A percentile compares a stretch with the other conserved stretches of the same genome.
Conservation (phyloP, 768 basidiomycete genomes). For the Paxillus ammoniavirescens region DNA sequence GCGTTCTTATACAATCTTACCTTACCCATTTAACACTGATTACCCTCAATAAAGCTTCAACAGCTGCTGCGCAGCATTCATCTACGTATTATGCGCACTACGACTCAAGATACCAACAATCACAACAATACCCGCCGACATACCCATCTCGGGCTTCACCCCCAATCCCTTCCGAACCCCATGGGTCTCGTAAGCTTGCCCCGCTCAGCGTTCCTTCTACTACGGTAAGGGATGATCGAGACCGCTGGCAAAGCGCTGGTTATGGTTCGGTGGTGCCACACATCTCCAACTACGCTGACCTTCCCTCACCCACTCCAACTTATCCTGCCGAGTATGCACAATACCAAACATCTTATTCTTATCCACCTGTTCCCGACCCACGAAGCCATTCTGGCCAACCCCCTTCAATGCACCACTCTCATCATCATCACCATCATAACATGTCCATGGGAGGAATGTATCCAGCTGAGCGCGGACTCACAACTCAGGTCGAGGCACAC, state of each 20-base stretch:
- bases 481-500: constrained; percentile 38
- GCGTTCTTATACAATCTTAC: constrained; percentile 26
- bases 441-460: constrained; percentile 26
- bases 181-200: constrained; percentile 59
- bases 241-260: constrained; percentile 42
- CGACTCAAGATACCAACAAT: constrained; percentile 46
- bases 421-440: constrained; percentile 29
- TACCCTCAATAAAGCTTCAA: constrained; percentile 10
- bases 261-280: constrained; percentile 38
- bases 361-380: constrained; percentile 37
- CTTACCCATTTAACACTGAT: not conserved
- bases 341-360: constrained; percentile 38
- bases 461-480: constrained; percentile 34
- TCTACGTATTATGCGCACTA: constrained; percentile 55
- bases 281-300: constrained; percentile 38
- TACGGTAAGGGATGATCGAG: constrained; percentile 41
- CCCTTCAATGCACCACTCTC: constrained; percentile 24
- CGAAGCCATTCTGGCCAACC: constrained; percentile 29
- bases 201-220: constrained; percentile 46
- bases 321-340: constrained; percentile 56
- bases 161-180: constrained; percentile 44
- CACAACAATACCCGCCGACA: constrained; percentile 41
- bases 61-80: constrained; percentile 48
- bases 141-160: constrained; percentile 51
- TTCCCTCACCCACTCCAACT: constrained; percentile 64